Conservation (phyloP, 805 yeast genomes). For the Cyberlindnera nakhonratchasimensis region DNA sequence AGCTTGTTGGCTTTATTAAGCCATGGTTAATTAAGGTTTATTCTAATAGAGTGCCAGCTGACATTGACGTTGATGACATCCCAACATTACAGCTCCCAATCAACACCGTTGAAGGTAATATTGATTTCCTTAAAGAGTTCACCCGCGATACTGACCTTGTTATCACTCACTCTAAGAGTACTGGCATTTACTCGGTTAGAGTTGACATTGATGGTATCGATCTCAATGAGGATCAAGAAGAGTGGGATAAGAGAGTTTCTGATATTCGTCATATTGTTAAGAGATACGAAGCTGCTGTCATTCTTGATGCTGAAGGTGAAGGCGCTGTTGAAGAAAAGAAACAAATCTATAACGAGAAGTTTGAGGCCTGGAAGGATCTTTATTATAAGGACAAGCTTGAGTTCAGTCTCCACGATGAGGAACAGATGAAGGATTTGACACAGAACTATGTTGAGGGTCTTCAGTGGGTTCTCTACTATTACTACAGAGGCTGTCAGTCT, state of each 20-base stretch:
- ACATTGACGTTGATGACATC: slow-evolving; percentile 31
- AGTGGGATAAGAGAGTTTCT: slow-evolving; percentile 48
- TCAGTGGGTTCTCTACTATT: slow-evolving; percentile 94
- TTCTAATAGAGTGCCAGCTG: slow-evolving; percentile 29
- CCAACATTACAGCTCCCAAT: slow-evolving; percentile 46
- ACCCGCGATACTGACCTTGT: slow-evolving; percentile 66
- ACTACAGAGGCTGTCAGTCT: slow-evolving; percentile 86
- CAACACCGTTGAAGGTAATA: slow-evolving; percentile 37
- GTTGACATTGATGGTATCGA: slow-evolving; percentile 73
- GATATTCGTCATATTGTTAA: slow-evolving; percentile 54
- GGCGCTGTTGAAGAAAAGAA: slow-evolving; percentile 46
- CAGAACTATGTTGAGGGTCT: slow-evolving; percentile 88
- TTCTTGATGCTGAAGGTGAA: slow-evolving; percentile 56
- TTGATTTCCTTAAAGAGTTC: slow-evolving; percentile 59
- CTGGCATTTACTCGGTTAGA: slow-evolving; percentile 53
- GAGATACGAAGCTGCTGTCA: slow-evolving; percentile 57
- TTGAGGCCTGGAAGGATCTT: slow-evolving; percentile 76
- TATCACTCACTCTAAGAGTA: slow-evolving; percentile 58
- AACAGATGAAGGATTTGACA: slow-evolving; percentile 57
- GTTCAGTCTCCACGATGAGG: slow-evolving; percentile 56
- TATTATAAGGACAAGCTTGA: slow-evolving; percentile 81
- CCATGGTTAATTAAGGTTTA: slow-evolving; percentile 43
- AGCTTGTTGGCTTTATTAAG: slow-evolving; percentile 54
- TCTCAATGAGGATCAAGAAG: slow-evolving; percentile 65
- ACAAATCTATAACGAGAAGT: slow-evolving; percentile 67